These are phyloP conservation scores for Trametes cubensis DNA, from an alignment of 768 basidiomycete species.

Conservation along the genomic window DNA sequence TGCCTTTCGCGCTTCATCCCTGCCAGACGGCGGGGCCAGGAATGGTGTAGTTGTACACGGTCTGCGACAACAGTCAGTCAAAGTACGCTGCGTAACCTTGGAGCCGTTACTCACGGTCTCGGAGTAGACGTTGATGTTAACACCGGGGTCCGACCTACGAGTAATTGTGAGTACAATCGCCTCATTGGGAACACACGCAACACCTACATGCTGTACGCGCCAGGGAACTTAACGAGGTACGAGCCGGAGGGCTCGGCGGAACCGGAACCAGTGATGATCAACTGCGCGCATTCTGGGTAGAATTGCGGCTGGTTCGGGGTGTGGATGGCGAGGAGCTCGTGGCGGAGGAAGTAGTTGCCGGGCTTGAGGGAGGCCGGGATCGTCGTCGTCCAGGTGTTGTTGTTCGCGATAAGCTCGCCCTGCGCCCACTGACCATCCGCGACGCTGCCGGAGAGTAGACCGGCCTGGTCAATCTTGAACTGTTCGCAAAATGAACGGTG, in stretches of 20 bases:
- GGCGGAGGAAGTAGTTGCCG: constrained; percentile 35
- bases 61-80: neutral
- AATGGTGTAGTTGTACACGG: constrained; percentile 42
- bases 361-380: constrained; percentile 26
- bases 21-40: constrained; percentile 33
- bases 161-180: neutral
- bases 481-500: neutral
- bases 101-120: constrained; percentile 1
- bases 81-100: neutral
- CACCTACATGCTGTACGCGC: constrained; percentile 34
- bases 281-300: constrained; percentile 34
- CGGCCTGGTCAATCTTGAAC: constrained; percentile 43
- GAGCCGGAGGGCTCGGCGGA: constrained; percentile 32
- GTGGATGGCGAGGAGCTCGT: constrained; percentile 40
- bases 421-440: constrained; percentile 38
- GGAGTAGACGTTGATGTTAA: constrained; percentile 43
- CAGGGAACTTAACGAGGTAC: constrained; percentile 42
- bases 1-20: constrained; percentile 12
- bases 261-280: constrained; percentile 30
- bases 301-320: constrained; percentile 29
- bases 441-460: constrained; percentile 37
- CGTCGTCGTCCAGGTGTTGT: constrained; percentile 37
- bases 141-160: constrained; percentile 16
- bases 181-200: neutral
- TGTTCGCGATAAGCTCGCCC: constrained; percentile 39